phyloP scores from a whole-genome alignment of 2,329 filamentous ascomycete genomes.

The Colletotrichum coccodes region DNA sequence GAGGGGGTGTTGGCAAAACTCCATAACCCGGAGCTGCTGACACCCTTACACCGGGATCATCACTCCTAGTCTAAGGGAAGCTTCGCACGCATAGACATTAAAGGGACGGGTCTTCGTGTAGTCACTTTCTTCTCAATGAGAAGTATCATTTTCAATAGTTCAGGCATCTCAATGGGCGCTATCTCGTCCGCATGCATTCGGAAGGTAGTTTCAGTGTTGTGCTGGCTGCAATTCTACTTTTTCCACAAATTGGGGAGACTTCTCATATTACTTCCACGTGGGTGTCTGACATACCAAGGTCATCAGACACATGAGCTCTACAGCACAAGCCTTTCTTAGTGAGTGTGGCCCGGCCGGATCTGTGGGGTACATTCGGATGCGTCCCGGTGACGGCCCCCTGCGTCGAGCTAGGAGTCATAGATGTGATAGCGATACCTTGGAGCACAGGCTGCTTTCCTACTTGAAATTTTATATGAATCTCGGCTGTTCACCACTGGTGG shows the following conservation, averaged over 20 bases:
- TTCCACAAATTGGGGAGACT: slow-evolving; percentile 20
- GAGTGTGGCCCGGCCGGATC: neutral
- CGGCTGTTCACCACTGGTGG: neutral
- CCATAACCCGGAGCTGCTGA: too few relatives aligned
- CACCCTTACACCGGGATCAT: too few relatives aligned
- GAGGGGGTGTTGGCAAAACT: too few relatives aligned
- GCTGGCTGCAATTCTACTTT: neutral
- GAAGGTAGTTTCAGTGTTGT: neutral
- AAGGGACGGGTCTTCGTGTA: too few relatives aligned
- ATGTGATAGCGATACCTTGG: neutral
- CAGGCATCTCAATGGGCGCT: neutral
- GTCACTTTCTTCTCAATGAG: too few relatives aligned
- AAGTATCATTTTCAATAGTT: too few relatives aligned
- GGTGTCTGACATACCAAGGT: neutral
- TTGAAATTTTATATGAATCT: neutral
- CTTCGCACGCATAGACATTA: too few relatives aligned
- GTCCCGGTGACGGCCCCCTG: neutral
- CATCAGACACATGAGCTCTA: neutral
- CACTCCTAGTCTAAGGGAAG: too few relatives aligned
- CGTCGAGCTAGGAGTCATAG: neutral
- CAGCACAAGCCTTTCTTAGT: neutral
- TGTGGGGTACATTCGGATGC: slow-evolving; percentile 13
- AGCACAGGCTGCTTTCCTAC: neutral
- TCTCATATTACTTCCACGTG: neutral
- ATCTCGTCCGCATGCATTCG: neutral